Base-by-base conservation (phyloP, 1,284 basidiomycete species). In the Trichosporon sp. region DNA sequence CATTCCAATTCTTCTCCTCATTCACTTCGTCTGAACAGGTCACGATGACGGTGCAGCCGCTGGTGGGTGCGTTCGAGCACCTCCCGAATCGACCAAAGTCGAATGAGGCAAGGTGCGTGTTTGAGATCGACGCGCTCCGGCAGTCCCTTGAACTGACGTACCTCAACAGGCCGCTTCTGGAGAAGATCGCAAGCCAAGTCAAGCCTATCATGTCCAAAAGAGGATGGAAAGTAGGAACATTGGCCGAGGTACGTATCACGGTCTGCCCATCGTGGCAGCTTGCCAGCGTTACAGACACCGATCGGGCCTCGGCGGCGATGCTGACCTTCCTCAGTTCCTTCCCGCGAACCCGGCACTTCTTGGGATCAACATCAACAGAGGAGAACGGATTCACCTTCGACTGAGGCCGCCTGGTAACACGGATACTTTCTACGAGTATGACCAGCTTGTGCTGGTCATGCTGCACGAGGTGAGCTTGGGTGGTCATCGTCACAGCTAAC, bases 181-280 rank as follows among this genome's bases (percentile, higher is more conserved):
- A 91, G 74, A 85, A 86, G 69, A 83, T 90, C 32, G 89, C 90
- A 0, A 88, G 88, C 14, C 83, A 91, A 59, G 91, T 93, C 54
- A 92, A 92, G 76, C 92, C 92, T 3, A 90, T 95, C 70, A 94
- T 94, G 92, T 82, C 86, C 65, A 91, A 88, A 70, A 87, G 88
- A 70, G 81, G 81, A 6, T 94, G 91, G 91, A 83, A 84, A 33
- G 83, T 95, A 8, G 91, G 91, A n/a, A 84, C 86, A 0, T 85
- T 95, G 14, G 84, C 88, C 13, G 92, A 95, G 77, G 78, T 81
- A 62, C 63, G 74, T 65, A 32, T 33, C 23, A 23, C 2, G 10
- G 19, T 11, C n/a, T 31, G 21, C n/a, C n/a, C 59, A 34, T 34
- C 16, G 1, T n/a, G 29, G 19, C 19, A 14, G 32, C 14, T 37